phyloP scores from a whole-genome alignment of 2,329 filamentous ascomycete species.

The Cladosporium oxysporum region DNA sequence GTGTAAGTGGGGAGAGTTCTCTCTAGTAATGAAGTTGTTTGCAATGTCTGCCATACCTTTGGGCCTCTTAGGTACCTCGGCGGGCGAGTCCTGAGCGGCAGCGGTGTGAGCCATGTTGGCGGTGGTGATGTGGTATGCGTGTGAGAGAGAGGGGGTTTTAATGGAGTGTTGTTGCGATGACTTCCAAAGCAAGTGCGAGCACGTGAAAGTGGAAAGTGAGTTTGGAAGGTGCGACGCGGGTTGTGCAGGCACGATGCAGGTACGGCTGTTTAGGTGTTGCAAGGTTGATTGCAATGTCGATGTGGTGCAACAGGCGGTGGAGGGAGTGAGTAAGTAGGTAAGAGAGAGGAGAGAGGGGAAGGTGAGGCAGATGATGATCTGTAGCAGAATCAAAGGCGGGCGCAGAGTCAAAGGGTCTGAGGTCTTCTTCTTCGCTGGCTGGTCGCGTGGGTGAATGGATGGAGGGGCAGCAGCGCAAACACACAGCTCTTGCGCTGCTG shows the following conservation, averaged over 20 bases:
- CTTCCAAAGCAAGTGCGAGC: not conserved
- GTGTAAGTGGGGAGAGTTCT: not conserved
- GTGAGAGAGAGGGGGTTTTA: not conserved
- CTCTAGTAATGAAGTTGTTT: not conserved
- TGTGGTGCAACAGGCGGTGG: not conserved
- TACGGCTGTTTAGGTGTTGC: not conserved
- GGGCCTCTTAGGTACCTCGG: constrained; percentile 44
- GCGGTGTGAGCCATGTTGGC: constrained; percentile 34
- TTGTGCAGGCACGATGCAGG: constrained; percentile 14
- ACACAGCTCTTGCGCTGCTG: not conserved
- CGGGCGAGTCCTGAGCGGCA: constrained; percentile 30
- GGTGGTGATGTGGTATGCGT: not conserved
- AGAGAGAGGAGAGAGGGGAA: not conserved
- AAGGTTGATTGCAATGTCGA: not conserved
- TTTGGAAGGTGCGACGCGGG: constrained; percentile 2
- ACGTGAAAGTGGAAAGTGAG: constrained; percentile 11
- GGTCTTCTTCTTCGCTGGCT: not conserved
- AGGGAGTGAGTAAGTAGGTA: not conserved
- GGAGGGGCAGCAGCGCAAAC: not conserved
- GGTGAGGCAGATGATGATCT: not conserved
- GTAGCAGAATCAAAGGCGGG: not conserved
- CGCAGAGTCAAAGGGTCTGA: not conserved
- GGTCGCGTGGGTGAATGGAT: not conserved
- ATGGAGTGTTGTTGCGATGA: not conserved
- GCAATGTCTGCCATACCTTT: constrained; percentile 37